phyloP scores from a whole-genome alignment of 139 green algal genomes.

The Prasinococcaceae sp. region DNA sequence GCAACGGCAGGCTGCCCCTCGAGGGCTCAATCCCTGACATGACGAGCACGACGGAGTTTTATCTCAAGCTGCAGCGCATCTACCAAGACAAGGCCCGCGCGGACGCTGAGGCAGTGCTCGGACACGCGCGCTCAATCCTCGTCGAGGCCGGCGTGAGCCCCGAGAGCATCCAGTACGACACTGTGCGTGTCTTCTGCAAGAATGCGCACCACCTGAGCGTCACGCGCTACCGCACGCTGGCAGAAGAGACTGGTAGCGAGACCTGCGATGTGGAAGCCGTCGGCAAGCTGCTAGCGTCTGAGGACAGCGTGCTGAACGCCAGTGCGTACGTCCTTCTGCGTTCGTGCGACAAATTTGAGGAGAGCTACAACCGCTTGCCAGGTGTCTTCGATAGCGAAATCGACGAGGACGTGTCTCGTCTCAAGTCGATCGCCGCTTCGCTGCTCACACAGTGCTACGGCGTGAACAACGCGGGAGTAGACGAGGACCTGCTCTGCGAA shows the following conservation, averaged over 20 bases:
- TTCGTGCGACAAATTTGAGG: slow-evolving; percentile 52
- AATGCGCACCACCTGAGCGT: slow-evolving; percentile 55
- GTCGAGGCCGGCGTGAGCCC: slow-evolving; percentile 29
- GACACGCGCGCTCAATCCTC: slow-evolving; percentile 31
- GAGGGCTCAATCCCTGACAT: slow-evolving; percentile 89
- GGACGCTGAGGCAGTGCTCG: slow-evolving; percentile 48
- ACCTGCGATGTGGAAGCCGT: not conserved
- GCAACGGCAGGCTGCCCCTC: slow-evolving; percentile 41
- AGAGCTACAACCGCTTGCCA: slow-evolving; percentile 34
- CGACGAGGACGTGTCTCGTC: slow-evolving; percentile 55
- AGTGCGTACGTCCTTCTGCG: slow-evolving; percentile 66
- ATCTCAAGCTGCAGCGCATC: slow-evolving; percentile 66
- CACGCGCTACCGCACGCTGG: slow-evolving; percentile 42
- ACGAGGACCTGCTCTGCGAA: slow-evolving; percentile 37
- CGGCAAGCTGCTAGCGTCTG: not conserved
- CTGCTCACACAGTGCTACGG: slow-evolving; percentile 30
- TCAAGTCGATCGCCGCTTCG: slow-evolving; percentile 35
- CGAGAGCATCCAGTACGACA: slow-evolving; percentile 25
- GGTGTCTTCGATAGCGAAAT: slow-evolving; percentile 30
- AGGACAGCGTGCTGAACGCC: slow-evolving; percentile 22
- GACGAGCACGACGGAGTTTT: slow-evolving; percentile 76
- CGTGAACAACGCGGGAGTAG: not conserved
- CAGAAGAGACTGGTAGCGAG: slow-evolving; percentile 27
- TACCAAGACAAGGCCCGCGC: slow-evolving; percentile 60
- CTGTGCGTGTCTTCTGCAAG: slow-evolving; percentile 59